These are phyloP conservation scores for Detonula confervacea DNA, from an alignment of 352 stramenopile species.

Conservation along the genomic window DNA sequence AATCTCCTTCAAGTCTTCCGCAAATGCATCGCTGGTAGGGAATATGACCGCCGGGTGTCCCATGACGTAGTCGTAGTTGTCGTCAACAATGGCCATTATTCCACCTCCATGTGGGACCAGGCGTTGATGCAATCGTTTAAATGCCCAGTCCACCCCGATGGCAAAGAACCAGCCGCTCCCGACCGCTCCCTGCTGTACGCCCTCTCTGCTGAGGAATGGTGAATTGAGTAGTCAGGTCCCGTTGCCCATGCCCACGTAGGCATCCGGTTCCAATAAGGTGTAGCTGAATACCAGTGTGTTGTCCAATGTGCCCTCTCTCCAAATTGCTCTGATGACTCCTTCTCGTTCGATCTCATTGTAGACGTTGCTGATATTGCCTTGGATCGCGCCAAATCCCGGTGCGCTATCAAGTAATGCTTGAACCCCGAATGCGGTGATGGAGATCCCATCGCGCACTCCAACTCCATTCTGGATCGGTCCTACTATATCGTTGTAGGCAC, in stretches of 20 bases:
- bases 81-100: conserved; percentile 28
- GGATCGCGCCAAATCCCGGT: conserved; percentile 5
- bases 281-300: too few relatives aligned
- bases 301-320: too few relatives aligned
- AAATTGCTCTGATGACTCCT: not conserved
- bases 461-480: conserved; percentile 22
- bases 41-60: not conserved
- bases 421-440: conserved; percentile 17
- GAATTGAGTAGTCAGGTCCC: conserved; percentile 1
- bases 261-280: not conserved
- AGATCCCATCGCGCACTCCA: conserved; percentile 23
- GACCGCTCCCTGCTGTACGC: not conserved
- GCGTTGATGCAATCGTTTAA: not conserved
- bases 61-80: conserved; percentile 27
- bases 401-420: not conserved
- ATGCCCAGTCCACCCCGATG: not conserved
- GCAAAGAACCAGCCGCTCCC: not conserved
- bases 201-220: conserved; percentile 1
- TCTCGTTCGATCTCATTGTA: not conserved
- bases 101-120: conserved; percentile 5
- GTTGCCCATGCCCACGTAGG: conserved; percentile 30
- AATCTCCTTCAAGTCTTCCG: not conserved
- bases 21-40: not conserved
- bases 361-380: not conserved
- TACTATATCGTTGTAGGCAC: conserved; percentile 9